Evolutionary conservation across 1,139 yeast genomes (phyloP).

Genomic region (Yamadazyma spencermartinsiae): DNA sequence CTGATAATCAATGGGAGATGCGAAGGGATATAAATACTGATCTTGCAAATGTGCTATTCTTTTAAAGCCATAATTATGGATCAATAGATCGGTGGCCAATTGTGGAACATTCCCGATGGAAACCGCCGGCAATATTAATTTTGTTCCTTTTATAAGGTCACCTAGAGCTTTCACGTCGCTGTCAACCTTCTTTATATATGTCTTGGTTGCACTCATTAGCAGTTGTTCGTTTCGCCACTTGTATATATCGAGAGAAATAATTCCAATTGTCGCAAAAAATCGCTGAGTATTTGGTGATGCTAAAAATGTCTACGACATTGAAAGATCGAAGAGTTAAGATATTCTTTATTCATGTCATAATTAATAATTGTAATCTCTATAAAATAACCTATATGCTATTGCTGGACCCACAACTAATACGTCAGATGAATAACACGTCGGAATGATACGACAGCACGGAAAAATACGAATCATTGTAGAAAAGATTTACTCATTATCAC

Average conservation of each 20-base stretch:
- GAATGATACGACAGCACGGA: too few species aligned
- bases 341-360: too few species aligned
- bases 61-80: constrained; percentile 58
- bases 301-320: too few species aligned
- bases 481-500: constrained; percentile 14
- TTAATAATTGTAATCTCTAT: too few species aligned
- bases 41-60: constrained; percentile 60
- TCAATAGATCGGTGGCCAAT: constrained; percentile 68
- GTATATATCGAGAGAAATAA: not conserved
- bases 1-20: constrained; percentile 66
- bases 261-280: not conserved
- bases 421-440: too few species aligned
- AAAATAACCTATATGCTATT: too few species aligned
- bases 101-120: constrained; percentile 93
- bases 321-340: too few species aligned
- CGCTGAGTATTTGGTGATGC: too few species aligned
- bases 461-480: too few species aligned
- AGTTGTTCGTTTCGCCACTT: too few species aligned
- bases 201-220: not conserved
- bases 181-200: not conserved
- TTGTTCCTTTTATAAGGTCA: constrained; percentile 13
- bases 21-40: constrained; percentile 72
- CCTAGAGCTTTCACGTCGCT: not conserved
- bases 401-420: too few species aligned
- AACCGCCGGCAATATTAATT: constrained; percentile 70